A percentile compares a stretch with the other conserved stretches of the same genome.
These are phyloP conservation scores for Penicillium antarcticum DNA, from an alignment of 495 filamentous ascomycete species.

Conservation along the genomic window DNA sequence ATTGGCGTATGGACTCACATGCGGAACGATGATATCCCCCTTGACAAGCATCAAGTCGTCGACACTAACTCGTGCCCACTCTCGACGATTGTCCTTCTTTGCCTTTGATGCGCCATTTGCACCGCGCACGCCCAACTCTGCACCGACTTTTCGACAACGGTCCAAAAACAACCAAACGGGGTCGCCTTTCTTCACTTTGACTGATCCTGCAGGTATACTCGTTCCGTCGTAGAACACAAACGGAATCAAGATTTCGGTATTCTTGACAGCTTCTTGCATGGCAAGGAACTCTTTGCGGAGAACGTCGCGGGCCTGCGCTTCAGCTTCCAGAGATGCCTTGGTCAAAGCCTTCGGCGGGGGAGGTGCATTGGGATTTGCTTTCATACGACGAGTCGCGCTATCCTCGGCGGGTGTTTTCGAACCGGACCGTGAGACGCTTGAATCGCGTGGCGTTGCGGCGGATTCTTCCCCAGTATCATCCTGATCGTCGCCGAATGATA, in stretches of 20 bases:
- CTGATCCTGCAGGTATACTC: constrained; percentile 79
- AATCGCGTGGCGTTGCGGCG: constrained; percentile 31
- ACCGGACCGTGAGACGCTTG: constrained; percentile 32
- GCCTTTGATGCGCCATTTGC: constrained; percentile 51
- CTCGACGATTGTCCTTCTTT: constrained; percentile 61
- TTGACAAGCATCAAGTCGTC: constrained; percentile 94
- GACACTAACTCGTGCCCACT: constrained; percentile 93
- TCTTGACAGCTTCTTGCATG: constrained; percentile 84
- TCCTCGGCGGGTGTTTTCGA: constrained; percentile 41
- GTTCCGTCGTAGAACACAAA: constrained; percentile 99
- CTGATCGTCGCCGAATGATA: constrained; percentile 66
- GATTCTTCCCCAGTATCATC: constrained; percentile 38
- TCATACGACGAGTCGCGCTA: constrained; percentile 48
- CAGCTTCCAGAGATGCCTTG: constrained; percentile 76
- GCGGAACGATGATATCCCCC: constrained; percentile 89
- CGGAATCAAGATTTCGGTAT: constrained; percentile 84
- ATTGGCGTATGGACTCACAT: constrained; percentile 56
- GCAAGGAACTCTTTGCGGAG: constrained; percentile 80
- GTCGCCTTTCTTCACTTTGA: constrained; percentile 88
- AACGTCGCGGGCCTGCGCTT: constrained; percentile 77
- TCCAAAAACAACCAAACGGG: constrained; percentile 89
- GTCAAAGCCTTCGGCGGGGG: constrained; percentile 78
- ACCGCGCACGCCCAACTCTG: constrained; percentile 70
- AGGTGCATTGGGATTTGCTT: constrained; percentile 63
- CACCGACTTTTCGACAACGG: constrained; percentile 82